Evolutionary conservation across 371 early-diverging fungal genomes (phyloP).

Genomic region (Saksenaea vasiformis): DNA sequence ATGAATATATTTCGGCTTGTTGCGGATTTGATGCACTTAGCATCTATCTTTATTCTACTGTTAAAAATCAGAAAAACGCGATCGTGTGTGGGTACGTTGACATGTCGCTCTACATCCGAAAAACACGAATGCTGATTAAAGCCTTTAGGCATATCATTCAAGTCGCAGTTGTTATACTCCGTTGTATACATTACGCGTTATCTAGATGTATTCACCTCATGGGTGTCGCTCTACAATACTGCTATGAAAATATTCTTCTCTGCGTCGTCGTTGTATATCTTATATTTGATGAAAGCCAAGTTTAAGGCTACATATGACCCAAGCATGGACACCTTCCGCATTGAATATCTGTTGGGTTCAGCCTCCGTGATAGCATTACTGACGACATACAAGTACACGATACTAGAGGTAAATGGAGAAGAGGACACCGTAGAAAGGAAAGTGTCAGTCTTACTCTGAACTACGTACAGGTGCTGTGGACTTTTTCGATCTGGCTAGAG

Average conservation of each 20-base stretch:
- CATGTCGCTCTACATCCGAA: neutral
- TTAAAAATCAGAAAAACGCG: conserved; percentile 85
- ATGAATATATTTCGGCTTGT: conserved; percentile 94
- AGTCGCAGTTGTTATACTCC: conserved; percentile 95
- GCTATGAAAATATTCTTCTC: conserved; percentile 97
- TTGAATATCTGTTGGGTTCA: conserved; percentile 81
- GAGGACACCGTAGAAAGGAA: neutral
- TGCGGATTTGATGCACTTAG: conserved; percentile 95
- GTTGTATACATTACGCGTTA: conserved; percentile 96
- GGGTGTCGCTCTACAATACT: conserved; percentile 89
- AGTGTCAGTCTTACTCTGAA: neutral
- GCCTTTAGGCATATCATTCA: conserved; percentile 92
- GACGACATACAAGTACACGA: conserved; percentile 69
- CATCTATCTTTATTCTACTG: conserved; percentile 90
- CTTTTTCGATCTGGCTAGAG: conserved; percentile 97
- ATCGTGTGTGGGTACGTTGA: conserved; percentile 80
- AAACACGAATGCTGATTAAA: neutral
- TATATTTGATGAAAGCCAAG: conserved; percentile 89
- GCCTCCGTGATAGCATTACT: conserved; percentile 72
- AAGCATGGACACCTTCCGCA: conserved; percentile 87
- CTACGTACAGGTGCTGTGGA: conserved; percentile 74
- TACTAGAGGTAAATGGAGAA: conserved; percentile 62
- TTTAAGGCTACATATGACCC: conserved; percentile 94
- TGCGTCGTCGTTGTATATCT: conserved; percentile 78
- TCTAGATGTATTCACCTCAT: conserved; percentile 84